Conservation (phyloP, 139 green algal genomes). For the Chlamydomonas sp. region DNA sequence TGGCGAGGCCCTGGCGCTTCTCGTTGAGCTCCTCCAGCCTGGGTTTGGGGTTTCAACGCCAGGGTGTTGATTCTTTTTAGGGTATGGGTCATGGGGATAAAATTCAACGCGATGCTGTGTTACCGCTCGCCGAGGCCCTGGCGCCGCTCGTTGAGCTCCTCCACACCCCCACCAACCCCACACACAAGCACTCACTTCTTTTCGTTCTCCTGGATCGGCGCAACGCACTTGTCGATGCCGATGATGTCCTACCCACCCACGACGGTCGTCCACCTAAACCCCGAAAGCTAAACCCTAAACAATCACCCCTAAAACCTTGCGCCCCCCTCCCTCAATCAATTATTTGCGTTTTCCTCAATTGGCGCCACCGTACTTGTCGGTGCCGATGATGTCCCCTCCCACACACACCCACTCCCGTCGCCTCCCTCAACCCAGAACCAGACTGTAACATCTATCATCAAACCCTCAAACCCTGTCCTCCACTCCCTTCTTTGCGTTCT, state of each 20-base stretch:
- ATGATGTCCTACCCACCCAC: slow-evolving; percentile 99
- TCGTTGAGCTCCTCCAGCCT: slow-evolving; percentile 91
- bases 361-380: background rate
- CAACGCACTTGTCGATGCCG: slow-evolving; percentile 83
- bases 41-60: no score
- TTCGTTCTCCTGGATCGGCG: slow-evolving; percentile 63
- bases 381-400: no score
- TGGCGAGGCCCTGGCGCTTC: slow-evolving; percentile 57
- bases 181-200: slow-evolving; percentile 53
- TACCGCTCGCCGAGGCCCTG: slow-evolving; percentile 57
- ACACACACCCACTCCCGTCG: no score
- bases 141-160: slow-evolving; percentile 82
- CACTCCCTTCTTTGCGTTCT: slow-evolving; percentile 56
- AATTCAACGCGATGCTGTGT: no score
- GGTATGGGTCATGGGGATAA: background rate
- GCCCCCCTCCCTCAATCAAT: no score
- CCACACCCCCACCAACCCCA: slow-evolving; percentile 46
- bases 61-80: no score
- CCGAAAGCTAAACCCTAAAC: no score
- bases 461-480: no score
- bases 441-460: no score
- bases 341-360: background rate
- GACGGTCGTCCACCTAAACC: no score
- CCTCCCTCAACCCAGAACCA: no score
- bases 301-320: no score